Percentiles rank a stretch among this genome's conserved stretches.
Evolutionary conservation across 176 grass and related monocot genomes (phyloP).

Genomic region (Oryza punctata): DNA sequence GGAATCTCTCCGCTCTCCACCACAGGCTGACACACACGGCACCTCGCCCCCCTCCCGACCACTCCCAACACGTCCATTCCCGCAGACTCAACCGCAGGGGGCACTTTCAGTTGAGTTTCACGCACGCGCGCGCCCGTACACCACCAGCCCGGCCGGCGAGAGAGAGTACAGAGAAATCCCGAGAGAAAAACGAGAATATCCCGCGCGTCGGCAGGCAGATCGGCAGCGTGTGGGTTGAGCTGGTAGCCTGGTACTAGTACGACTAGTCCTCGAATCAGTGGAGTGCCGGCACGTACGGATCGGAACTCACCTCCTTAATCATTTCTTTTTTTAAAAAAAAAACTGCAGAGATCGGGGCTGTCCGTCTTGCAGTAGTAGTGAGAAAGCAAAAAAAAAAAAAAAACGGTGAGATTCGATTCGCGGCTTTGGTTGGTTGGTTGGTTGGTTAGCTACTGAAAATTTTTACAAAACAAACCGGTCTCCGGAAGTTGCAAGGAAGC

Average conservation of each 20-base stretch:
- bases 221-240: background rate
- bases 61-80: too few species aligned
- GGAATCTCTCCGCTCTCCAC: too few species aligned
- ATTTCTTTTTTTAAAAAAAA: background rate
- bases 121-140: too few species aligned
- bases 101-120: too few species aligned
- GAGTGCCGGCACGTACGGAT: background rate
- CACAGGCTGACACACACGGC: too few species aligned
- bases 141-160: too few species aligned
- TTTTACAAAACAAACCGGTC: background rate
- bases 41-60: too few species aligned
- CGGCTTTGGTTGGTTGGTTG: background rate
- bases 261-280: background rate
- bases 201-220: background rate
- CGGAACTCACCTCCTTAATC: background rate
- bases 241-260: background rate
- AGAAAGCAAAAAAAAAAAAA: background rate
- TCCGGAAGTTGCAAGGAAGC: slow-evolving; percentile 44
- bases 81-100: too few species aligned
- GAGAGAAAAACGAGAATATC: background rate
- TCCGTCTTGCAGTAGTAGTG: background rate
- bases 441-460: slow-evolving; percentile 6
- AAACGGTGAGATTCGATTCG: background rate
- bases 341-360: background rate
- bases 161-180: too few species aligned